Percentiles rank a stretch among this genome's conserved stretches.
These are phyloP conservation scores for Fusarium globosum DNA, from an alignment of 2,329 filamentous ascomycete genomes.

Conservation along the genomic window DNA sequence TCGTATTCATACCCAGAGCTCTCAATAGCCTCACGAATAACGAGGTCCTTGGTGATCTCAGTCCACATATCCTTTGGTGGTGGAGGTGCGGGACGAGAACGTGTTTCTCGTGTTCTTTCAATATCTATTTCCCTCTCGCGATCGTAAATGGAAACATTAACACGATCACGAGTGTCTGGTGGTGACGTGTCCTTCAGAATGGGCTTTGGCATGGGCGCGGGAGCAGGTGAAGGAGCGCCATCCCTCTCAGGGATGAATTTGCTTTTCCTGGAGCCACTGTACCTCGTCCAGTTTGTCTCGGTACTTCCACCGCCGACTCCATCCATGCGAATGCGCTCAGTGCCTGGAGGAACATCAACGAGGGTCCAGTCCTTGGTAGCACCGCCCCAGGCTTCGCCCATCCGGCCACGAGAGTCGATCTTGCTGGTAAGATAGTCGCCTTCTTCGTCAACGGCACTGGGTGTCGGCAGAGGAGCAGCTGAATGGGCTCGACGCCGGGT, in stretches of 20 bases:
- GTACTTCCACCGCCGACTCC: conserved; percentile 79
- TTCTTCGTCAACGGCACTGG: conserved; percentile 64
- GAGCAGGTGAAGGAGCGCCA: conserved; percentile 47
- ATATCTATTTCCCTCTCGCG: conserved; percentile 63
- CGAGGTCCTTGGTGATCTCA: conserved; percentile 93
- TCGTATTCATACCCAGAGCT: conserved; percentile 87
- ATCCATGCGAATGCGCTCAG: conserved; percentile 84
- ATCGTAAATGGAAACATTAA: conserved; percentile 61
- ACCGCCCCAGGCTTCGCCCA: conserved; percentile 79
- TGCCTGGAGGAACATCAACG: conserved; percentile 85
- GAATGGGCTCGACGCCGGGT: conserved; percentile 64
- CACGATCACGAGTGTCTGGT: conserved; percentile 48
- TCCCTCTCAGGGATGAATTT: conserved; percentile 79
- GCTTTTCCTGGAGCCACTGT: conserved; percentile 79
- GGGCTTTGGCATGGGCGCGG: conserved; percentile 35
- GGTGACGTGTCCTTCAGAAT: conserved; percentile 45
- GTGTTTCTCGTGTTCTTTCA: conserved; percentile 64
- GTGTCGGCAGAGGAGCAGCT: conserved; percentile 56
- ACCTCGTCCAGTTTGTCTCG: conserved; percentile 82
- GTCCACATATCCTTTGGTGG: conserved; percentile 84
- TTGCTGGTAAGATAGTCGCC: conserved; percentile 68
- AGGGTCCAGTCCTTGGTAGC: conserved; percentile 83
- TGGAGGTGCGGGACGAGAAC: conserved; percentile 53
- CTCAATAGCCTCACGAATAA: conserved; percentile 87
- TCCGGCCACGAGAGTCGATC: conserved; percentile 70